These are phyloP conservation scores for Halteria grandinella DNA, from an alignment of 73 alveolate species.

Conservation along the genomic window DNA sequence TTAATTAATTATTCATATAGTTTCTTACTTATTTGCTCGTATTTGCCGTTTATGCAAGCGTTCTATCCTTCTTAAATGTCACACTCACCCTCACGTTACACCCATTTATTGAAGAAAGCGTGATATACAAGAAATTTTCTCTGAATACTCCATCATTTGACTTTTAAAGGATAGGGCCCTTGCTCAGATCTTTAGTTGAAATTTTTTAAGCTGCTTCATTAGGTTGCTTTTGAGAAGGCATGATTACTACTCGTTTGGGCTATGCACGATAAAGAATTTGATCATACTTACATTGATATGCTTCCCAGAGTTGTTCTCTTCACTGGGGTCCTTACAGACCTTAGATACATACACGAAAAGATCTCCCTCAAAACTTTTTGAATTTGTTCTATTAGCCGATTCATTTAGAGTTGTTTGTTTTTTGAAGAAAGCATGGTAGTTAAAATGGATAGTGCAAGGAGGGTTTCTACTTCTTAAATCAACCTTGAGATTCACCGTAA, in stretches of 20 bases:
- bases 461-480: slow-evolving; percentile 8
- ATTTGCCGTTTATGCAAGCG: background rate
- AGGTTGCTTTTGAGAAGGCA: no score
- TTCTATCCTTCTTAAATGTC: background rate
- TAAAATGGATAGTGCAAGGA: background rate
- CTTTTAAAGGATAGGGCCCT: slow-evolving; percentile 15
- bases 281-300: slow-evolving; percentile 25
- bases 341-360: slow-evolving; percentile 9
- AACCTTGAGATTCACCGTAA: background rate
- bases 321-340: slow-evolving; percentile 23
- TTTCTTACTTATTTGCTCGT: background rate
- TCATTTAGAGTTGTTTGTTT: no score
- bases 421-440: background rate
- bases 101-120: background rate
- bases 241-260: no score
- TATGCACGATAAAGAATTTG: no score
- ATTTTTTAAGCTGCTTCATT: background rate
- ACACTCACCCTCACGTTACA: background rate
- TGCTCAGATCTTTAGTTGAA: slow-evolving; percentile 8
- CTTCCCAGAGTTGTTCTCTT: slow-evolving; percentile 35
- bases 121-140: slow-evolving; percentile 20
- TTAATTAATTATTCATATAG: no score
- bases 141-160: background rate
- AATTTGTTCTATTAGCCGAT: no score
- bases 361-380: no score